phyloP scores from a whole-genome alignment of 164 flowering plant species.

The Berberis vulgaris region DNA sequence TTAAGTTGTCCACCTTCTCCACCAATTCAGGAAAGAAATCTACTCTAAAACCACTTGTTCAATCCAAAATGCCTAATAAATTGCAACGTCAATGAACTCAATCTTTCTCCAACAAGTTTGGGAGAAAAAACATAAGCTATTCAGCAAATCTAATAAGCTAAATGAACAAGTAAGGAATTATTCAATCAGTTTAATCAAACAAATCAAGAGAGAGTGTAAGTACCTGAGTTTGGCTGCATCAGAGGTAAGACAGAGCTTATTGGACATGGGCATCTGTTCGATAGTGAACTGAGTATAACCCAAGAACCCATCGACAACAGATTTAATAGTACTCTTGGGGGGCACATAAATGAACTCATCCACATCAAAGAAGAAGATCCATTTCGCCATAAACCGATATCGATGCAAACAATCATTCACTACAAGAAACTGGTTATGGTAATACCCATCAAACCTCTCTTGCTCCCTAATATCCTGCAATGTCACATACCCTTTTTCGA shows the following conservation, averaged over 20 bases:
- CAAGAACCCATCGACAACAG: conserved; percentile 46
- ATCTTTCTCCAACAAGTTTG: neutral
- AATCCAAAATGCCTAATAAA: neutral
- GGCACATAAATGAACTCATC: conserved; percentile 82
- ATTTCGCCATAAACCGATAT: conserved; percentile 57
- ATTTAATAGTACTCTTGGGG: conserved; percentile 38
- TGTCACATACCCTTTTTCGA: conserved; percentile 81
- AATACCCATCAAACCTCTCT: conserved; percentile 87
- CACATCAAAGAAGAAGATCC: conserved; percentile 97
- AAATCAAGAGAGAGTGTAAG: neutral
- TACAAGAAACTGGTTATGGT: conserved; percentile 89
- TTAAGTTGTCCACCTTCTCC: neutral
- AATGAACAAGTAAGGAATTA: neutral
- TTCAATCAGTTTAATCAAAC: neutral
- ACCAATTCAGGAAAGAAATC: neutral
- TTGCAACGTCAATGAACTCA: neutral
- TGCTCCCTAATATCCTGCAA: conserved; percentile 78
- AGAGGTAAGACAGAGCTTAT: conserved; percentile 49
- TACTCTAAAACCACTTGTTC: neutral
- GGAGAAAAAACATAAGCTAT: neutral
- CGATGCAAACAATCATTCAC: conserved; percentile 91
- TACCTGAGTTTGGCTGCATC: conserved; percentile 55
- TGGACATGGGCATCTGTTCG: conserved; percentile 85
- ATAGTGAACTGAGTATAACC: conserved; percentile 69
- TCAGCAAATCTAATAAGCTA: neutral